These are phyloP conservation scores for Yamadazyma paraphyllophila DNA, from an alignment of 805 yeast genomes.

Conservation along the genomic window DNA sequence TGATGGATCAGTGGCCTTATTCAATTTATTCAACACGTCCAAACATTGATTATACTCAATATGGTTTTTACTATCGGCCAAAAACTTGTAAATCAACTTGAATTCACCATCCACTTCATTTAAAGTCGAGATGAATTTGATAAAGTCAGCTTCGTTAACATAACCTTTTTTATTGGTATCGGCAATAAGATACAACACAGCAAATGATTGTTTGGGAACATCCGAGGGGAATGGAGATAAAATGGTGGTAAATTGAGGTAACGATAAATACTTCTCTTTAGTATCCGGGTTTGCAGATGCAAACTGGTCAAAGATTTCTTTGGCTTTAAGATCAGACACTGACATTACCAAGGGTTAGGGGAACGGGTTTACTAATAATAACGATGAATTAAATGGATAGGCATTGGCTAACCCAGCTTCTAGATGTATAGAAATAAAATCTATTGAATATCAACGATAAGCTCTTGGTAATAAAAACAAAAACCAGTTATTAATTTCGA, in stretches of 20 bases:
- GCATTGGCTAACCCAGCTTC: not conserved
- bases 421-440: not conserved
- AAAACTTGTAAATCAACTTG: slow-evolving; percentile 24
- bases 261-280: slow-evolving; percentile 26
- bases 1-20: slow-evolving; percentile 39
- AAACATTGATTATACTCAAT: slow-evolving; percentile 34
- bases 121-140: slow-evolving; percentile 58
- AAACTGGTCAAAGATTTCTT: slow-evolving; percentile 39
- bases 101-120: slow-evolving; percentile 29
- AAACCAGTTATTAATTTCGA: not conserved
- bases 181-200: slow-evolving; percentile 73
- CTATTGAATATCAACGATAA: not conserved
- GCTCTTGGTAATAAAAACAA: slow-evolving; percentile 2
- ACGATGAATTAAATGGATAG: not conserved
- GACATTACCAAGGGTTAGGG: slow-evolving; percentile 1
- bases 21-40: slow-evolving; percentile 32
- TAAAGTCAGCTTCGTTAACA: slow-evolving; percentile 69
- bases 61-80: slow-evolving; percentile 16
- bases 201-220: slow-evolving; percentile 34
- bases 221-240: slow-evolving; percentile 43
- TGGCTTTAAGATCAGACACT: slow-evolving; percentile 23
- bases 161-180: slow-evolving; percentile 72
- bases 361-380: not conserved
- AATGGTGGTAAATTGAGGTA: slow-evolving; percentile 36
- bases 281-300: slow-evolving; percentile 25